A percentile compares a stretch with the other conserved stretches of the same genome.
phyloP scores from a whole-genome alignment of 768 basidiomycete genomes.

The Suillus fuscotomentosus region DNA sequence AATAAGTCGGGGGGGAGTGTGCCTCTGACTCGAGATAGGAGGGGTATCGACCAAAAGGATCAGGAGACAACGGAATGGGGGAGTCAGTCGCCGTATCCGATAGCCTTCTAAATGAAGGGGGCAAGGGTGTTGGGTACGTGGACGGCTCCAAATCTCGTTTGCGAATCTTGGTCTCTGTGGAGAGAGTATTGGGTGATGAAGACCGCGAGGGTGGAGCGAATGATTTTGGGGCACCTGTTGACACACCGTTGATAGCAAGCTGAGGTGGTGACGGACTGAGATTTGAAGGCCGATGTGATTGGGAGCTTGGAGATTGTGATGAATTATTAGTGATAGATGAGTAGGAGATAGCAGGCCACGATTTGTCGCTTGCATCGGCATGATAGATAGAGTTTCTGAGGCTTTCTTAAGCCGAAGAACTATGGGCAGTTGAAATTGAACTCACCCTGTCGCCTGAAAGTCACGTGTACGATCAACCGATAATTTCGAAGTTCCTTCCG shows the following conservation, averaged over 20 bases:
- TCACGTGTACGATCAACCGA: not conserved
- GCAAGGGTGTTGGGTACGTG: slow-evolving; percentile 42
- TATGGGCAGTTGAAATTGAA: not conserved
- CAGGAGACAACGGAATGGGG: slow-evolving; percentile 80
- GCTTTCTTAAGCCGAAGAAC: not conserved
- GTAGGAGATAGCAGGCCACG: slow-evolving; percentile 48
- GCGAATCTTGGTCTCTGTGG: slow-evolving; percentile 46
- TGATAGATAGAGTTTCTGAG: not conserved
- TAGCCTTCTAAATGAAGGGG: slow-evolving; percentile 26
- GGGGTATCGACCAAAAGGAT: slow-evolving; percentile 76
- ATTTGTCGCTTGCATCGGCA: slow-evolving; percentile 18
- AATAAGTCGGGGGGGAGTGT: slow-evolving; percentile 37
- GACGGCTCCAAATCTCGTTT: slow-evolving; percentile 53
- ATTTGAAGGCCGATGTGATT: slow-evolving; percentile 16
- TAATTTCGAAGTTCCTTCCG: slow-evolving; percentile 2
- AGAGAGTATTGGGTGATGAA: slow-evolving; percentile 22
- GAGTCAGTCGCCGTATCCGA: slow-evolving; percentile 36
- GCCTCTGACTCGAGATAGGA: slow-evolving; percentile 41
- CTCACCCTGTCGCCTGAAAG: not conserved
- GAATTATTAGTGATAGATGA: slow-evolving; percentile 28
- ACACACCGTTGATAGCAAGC: slow-evolving; percentile 67
- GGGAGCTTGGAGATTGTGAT: slow-evolving; percentile 11
- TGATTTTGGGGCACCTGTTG: slow-evolving; percentile 56
- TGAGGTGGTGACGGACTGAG: slow-evolving; percentile 55
- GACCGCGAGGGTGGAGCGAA: slow-evolving; percentile 28